Percentiles rank a stretch among this genome's conserved stretches.
phyloP scores from a whole-genome alignment of 2,329 filamentous ascomycete genomes.

The Aspergillus pseudoviridinutans region DNA sequence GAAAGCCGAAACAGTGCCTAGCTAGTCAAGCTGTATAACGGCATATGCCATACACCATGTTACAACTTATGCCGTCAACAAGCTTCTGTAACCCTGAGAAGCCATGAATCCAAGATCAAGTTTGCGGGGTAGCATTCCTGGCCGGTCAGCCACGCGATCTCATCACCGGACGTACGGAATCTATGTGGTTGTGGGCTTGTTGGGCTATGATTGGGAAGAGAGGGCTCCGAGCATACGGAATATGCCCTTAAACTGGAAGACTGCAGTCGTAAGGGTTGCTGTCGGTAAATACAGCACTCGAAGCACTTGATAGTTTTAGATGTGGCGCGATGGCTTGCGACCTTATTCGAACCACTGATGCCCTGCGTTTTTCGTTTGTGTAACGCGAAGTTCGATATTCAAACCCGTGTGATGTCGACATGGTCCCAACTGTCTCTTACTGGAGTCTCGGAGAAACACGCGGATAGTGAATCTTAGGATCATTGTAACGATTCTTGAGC shows the following conservation, averaged over 20 bases:
- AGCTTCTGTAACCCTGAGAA: not conserved
- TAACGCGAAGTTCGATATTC: not conserved
- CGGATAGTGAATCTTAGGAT: not conserved
- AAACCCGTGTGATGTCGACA: not conserved
- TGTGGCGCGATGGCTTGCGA: not conserved
- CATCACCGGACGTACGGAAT: conserved; percentile 14
- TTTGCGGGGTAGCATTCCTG: conserved; percentile 9
- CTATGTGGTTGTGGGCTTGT: not conserved
- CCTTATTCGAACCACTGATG: not conserved
- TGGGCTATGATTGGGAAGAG: not conserved
- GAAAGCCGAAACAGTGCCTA: not conserved
- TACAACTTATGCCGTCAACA: not conserved
- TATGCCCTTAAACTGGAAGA: not conserved
- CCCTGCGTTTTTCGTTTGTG: not conserved
- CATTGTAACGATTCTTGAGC: not conserved
- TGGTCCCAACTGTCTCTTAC: not conserved
- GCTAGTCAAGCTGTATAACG: not conserved
- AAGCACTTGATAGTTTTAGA: not conserved
- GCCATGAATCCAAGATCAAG: not conserved
- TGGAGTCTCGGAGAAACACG: not conserved
- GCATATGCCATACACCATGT: not conserved
- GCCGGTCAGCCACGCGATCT: conserved; percentile 14
- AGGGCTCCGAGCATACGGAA: not conserved
- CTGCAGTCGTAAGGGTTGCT: not conserved
- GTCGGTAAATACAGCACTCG: not conserved